Percentiles rank a stretch among this genome's conserved stretches.
Evolutionary conservation across 306 rosid species (phyloP).

Genomic region (Glycine latifolia): DNA sequence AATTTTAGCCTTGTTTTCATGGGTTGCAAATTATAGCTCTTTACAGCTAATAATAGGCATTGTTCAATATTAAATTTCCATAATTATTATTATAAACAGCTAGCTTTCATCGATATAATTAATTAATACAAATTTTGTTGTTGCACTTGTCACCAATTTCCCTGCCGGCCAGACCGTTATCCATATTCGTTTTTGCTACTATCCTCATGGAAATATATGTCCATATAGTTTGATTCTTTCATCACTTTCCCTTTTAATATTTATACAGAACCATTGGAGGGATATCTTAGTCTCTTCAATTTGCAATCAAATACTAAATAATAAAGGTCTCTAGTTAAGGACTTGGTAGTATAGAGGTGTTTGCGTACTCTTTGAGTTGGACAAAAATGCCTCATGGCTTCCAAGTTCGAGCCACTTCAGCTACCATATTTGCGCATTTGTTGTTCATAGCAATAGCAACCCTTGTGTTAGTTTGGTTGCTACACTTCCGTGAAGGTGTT

Average conservation of each 20-base stretch:
- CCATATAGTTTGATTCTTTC: conserved; percentile 28
- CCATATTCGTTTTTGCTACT: conserved; percentile 32
- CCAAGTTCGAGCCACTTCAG: conserved; percentile 59
- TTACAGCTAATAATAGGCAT: background rate
- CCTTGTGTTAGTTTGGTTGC: conserved; percentile 67
- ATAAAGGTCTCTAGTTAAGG: background rate
- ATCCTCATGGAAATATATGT: background rate
- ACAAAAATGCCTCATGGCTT: conserved; percentile 56
- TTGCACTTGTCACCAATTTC: conserved; percentile 28
- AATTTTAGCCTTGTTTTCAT: no score
- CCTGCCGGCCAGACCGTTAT: conserved; percentile 48
- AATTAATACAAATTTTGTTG: conserved; percentile 23
- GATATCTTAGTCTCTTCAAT: conserved; percentile 8
- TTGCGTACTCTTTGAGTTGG: background rate
- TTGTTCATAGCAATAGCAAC: conserved; percentile 62
- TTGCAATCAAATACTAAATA: background rate
- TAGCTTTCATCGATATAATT: background rate
- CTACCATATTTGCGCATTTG: conserved; percentile 64
- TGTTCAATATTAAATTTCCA: background rate
- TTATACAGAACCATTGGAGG: conserved; percentile 19
- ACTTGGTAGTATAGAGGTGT: background rate
- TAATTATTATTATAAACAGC: background rate
- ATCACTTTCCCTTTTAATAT: background rate
- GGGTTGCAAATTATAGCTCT: no score
- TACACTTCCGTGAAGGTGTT: conserved; percentile 68